Evolutionary conservation across 495 filamentous ascomycete genomes (phyloP).

Genomic region (Jackrogersella multiformis): DNA sequence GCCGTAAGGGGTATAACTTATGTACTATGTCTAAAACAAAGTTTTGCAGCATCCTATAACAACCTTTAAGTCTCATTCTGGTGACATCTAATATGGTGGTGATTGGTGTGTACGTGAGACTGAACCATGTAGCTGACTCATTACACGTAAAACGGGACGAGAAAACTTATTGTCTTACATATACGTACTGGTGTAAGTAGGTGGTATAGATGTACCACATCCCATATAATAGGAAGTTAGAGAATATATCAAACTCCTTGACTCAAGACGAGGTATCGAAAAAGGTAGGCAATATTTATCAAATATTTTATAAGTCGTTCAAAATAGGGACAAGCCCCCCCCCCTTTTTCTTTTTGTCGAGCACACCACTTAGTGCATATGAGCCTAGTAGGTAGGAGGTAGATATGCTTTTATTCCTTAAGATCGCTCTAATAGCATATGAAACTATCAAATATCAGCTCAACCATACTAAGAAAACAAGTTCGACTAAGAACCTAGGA

Average conservation of each 20-base stretch:
- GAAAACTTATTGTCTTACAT: too few species aligned
- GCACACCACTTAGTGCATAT: neutral
- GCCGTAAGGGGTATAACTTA: too few species aligned
- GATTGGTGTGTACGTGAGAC: too few species aligned
- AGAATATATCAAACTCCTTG: neutral
- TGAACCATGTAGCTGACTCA: too few species aligned
- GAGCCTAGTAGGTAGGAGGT: neutral
- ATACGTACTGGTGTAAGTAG: too few species aligned
- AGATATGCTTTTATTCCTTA: neutral
- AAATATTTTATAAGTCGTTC: neutral
- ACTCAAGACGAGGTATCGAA: neutral
- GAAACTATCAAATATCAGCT: neutral
- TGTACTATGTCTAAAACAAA: too few species aligned
- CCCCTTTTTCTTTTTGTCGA: neutral
- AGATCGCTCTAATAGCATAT: neutral
- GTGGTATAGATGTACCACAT: neutral
- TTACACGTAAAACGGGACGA: too few species aligned
- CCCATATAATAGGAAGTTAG: neutral
- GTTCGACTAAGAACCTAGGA: neutral
- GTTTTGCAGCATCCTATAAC: too few species aligned
- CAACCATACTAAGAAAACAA: neutral
- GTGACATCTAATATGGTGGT: too few species aligned
- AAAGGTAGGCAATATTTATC: neutral
- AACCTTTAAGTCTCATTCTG: too few species aligned
- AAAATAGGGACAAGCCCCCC: neutral